phyloP scores from a whole-genome alignment of 257 asterid species.

The Nicotiana attenuata region DNA sequence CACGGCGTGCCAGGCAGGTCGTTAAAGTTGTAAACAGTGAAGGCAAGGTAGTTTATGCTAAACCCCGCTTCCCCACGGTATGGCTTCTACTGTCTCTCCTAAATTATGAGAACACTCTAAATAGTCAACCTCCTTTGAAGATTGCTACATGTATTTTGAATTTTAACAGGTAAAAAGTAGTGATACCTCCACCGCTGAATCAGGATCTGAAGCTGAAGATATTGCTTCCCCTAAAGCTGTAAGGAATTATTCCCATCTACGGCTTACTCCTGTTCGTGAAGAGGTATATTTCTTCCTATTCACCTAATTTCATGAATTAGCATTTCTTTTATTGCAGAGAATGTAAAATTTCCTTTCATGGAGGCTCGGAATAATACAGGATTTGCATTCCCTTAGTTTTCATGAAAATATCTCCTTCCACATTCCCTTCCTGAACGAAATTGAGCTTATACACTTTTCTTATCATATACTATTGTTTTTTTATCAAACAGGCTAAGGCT shows the following conservation, averaged over 20 bases:
- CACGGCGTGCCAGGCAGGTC: slow-evolving; percentile 79
- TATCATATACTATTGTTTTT: not conserved
- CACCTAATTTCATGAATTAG: not conserved
- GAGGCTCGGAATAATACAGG: not conserved
- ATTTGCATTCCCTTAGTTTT: not conserved
- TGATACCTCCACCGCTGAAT: slow-evolving; percentile 74
- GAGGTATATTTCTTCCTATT: slow-evolving; percentile 39
- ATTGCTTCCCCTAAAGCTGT: slow-evolving; percentile 61
- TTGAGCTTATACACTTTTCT: not conserved
- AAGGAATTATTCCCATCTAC: slow-evolving; percentile 47
- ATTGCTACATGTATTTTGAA: slow-evolving; percentile 10
- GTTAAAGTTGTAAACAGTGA: slow-evolving; percentile 91
- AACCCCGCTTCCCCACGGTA: slow-evolving; percentile 78
- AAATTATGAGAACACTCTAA: not conserved
- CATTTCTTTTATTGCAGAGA: not conserved
- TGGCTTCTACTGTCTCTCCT: slow-evolving; percentile 14
- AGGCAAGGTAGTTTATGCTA: slow-evolving; percentile 96
- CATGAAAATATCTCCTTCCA: not conserved
- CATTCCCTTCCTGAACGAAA: not conserved
- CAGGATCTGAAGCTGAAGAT: slow-evolving; percentile 85
- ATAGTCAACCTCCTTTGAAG: slow-evolving; percentile 10
- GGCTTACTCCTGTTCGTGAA: slow-evolving; percentile 74
- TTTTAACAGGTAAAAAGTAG: slow-evolving; percentile 50
- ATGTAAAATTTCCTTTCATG: not conserved
- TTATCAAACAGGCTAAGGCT: slow-evolving; percentile 45